Evolutionary conservation across 2,329 filamentous ascomycete species (phyloP).

Genomic region (Clarireedia hainanense): DNA sequence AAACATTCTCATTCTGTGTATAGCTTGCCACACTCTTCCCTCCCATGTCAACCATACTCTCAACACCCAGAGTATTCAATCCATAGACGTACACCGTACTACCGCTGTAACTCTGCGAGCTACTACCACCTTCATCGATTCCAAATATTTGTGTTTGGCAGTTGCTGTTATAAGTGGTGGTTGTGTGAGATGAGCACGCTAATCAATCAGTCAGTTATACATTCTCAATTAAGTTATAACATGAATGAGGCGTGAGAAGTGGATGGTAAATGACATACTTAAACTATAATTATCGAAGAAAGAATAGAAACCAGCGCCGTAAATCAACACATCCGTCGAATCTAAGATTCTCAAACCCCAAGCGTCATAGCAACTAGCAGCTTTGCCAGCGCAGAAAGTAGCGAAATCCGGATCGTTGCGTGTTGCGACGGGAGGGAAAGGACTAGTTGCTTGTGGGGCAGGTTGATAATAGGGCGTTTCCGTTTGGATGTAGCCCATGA

Average conservation of each 20-base stretch:
- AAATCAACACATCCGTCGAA: slow-evolving; percentile 39
- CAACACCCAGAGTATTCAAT: slow-evolving; percentile 17
- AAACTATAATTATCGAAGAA: slow-evolving; percentile 51
- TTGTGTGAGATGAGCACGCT: slow-evolving; percentile 12
- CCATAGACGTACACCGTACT: slow-evolving; percentile 15
- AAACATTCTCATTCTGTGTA: slow-evolving; percentile 15
- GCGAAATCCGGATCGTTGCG: slow-evolving; percentile 43
- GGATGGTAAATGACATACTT: slow-evolving; percentile 10
- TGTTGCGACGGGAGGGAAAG: slow-evolving; percentile 40
- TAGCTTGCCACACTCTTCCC: slow-evolving; percentile 10
- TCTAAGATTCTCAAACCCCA: slow-evolving; percentile 58
- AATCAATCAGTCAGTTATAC: not conserved
- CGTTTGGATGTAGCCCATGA: slow-evolving; percentile 22
- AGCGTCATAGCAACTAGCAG: slow-evolving; percentile 43
- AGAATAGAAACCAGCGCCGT: slow-evolving; percentile 48
- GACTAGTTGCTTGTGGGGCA: slow-evolving; percentile 53
- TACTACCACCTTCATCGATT: slow-evolving; percentile 12
- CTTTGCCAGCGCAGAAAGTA: slow-evolving; percentile 31
- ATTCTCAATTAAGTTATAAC: not conserved
- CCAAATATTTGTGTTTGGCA: slow-evolving; percentile 19
- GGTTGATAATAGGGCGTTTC: slow-evolving; percentile 50
- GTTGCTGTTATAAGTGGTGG: slow-evolving; percentile 9
- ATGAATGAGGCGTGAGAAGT: not conserved
- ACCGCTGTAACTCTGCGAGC: not conserved
- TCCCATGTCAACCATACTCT: slow-evolving; percentile 17